Evolutionary conservation across 192 early-diverging fungal genomes (phyloP).

Genomic region (Linnemannia hyalina): DNA sequence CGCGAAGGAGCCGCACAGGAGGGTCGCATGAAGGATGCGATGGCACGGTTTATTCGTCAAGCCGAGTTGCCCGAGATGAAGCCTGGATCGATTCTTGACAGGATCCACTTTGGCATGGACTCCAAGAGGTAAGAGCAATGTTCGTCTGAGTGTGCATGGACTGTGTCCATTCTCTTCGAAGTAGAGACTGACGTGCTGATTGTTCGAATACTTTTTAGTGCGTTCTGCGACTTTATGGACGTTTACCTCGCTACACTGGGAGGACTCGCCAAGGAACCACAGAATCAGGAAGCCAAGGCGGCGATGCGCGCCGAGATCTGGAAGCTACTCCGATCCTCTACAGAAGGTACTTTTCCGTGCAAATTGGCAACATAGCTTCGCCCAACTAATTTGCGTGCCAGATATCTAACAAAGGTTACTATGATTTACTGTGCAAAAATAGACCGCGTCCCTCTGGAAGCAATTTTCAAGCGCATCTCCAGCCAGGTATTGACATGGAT

Average conservation of each 20-base stretch:
- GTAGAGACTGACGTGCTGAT: neutral
- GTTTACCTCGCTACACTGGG: slow-evolving; percentile 23
- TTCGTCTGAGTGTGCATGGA: neutral
- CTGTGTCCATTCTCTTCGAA: neutral
- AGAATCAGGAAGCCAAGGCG: slow-evolving; percentile 16
- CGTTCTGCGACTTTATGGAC: slow-evolving; percentile 33
- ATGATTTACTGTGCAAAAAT: neutral
- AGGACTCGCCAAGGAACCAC: slow-evolving; percentile 20
- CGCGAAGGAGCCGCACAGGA: slow-evolving; percentile 36
- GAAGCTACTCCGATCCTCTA: slow-evolving; percentile 18
- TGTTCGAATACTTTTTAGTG: neutral
- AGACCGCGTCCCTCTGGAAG: slow-evolving; percentile 33
- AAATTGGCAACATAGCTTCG: neutral
- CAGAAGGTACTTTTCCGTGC: slow-evolving; percentile 18
- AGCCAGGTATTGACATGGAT: slow-evolving; percentile 22
- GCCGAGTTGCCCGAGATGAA: slow-evolving; percentile 25
- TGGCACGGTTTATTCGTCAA: slow-evolving; percentile 35
- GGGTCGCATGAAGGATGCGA: slow-evolving; percentile 33
- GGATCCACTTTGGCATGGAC: slow-evolving; percentile 38
- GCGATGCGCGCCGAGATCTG: slow-evolving; percentile 14
- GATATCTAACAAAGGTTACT: neutral
- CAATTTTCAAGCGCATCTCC: slow-evolving; percentile 12
- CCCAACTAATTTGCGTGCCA: neutral
- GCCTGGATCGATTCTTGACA: slow-evolving; percentile 21
- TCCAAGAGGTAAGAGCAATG: slow-evolving; percentile 15